Percentiles rank a stretch among this genome's conserved stretches.
Evolutionary conservation across 441 rosid genomes (phyloP).

Genomic region (Pelargonium cotyledonis): DNA sequence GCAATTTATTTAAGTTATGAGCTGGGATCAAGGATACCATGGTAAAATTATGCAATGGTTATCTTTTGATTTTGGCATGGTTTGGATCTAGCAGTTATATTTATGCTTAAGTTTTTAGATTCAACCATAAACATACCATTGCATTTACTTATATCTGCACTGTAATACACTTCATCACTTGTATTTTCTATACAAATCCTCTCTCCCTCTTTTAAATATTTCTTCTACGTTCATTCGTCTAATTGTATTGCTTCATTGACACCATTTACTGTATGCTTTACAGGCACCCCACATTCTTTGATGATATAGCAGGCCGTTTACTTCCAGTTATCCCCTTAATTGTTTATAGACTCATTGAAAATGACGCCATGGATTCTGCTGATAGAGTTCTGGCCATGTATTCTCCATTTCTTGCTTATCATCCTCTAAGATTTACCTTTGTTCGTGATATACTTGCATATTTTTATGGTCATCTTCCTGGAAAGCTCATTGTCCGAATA

Average conservation of each 20-base stretch:
- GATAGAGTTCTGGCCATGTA: slow-evolving; percentile 57
- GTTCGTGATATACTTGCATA: slow-evolving; percentile 96
- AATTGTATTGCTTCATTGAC: slow-evolving; percentile 2
- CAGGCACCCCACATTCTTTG: slow-evolving; percentile 92
- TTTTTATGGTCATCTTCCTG: slow-evolving; percentile 87
- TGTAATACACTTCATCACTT: neutral
- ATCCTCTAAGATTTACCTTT: slow-evolving; percentile 84
- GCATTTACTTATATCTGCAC: neutral
- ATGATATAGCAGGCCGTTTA: slow-evolving; percentile 82
- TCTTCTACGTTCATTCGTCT: neutral
- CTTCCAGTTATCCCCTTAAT: slow-evolving; percentile 89
- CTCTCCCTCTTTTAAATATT: neutral
- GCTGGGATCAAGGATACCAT: neutral
- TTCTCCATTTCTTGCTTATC: slow-evolving; percentile 61
- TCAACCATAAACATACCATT: too few species aligned
- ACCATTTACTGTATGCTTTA: slow-evolving; percentile 22
- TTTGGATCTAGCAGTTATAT: neutral
- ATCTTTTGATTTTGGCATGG: neutral
- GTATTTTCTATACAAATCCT: neutral
- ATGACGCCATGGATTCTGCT: slow-evolving; percentile 71
- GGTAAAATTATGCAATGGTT: neutral
- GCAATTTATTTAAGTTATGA: neutral
- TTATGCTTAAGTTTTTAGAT: neutral
- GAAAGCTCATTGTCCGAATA: slow-evolving; percentile 63
- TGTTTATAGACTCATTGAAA: slow-evolving; percentile 86